These are phyloP conservation scores for Schizonepeta tenuifolia DNA, from an alignment of 257 asterid species.

Conservation along the genomic window DNA sequence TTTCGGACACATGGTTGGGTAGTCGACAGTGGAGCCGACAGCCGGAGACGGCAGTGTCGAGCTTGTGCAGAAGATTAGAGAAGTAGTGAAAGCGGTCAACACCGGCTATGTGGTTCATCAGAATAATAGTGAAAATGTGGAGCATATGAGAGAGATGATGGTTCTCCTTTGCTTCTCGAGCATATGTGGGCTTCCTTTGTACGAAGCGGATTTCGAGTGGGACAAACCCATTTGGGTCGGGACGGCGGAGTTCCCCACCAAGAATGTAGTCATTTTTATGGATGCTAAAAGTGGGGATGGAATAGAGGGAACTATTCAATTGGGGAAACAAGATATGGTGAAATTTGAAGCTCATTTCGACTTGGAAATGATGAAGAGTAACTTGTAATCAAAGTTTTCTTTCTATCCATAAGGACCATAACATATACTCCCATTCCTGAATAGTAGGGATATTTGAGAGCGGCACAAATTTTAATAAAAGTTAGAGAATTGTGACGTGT, in stretches of 20 bases:
- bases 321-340: slow-evolving; percentile 49
- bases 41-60: slow-evolving; percentile 22
- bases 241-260: slow-evolving; percentile 34
- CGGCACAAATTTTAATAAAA: no score
- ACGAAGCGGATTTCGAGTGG: no score
- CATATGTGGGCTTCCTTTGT: slow-evolving; percentile 37
- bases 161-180: slow-evolving; percentile 40
- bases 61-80: slow-evolving; percentile 37
- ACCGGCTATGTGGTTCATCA: slow-evolving; percentile 24
- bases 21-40: slow-evolving; percentile 30
- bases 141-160: slow-evolving; percentile 22
- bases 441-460: no score
- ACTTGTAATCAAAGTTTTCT: no score
- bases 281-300: slow-evolving; percentile 47
- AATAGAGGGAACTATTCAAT: slow-evolving; percentile 48
- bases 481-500: no score
- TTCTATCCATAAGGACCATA: no score
- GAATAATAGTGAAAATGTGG: background rate
- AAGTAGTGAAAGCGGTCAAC: slow-evolving; percentile 35
- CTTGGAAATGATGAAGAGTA: background rate
- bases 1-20: slow-evolving; percentile 40
- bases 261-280: slow-evolving; percentile 45
- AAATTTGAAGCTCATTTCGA: slow-evolving; percentile 45
- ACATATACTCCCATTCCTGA: no score
- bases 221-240: slow-evolving; percentile 47